Evolutionary conservation across 2,329 filamentous ascomycete species (phyloP), one percentile per base, ranked within the genome.

Genomic region (Furcasterigmium sp.): DNA sequence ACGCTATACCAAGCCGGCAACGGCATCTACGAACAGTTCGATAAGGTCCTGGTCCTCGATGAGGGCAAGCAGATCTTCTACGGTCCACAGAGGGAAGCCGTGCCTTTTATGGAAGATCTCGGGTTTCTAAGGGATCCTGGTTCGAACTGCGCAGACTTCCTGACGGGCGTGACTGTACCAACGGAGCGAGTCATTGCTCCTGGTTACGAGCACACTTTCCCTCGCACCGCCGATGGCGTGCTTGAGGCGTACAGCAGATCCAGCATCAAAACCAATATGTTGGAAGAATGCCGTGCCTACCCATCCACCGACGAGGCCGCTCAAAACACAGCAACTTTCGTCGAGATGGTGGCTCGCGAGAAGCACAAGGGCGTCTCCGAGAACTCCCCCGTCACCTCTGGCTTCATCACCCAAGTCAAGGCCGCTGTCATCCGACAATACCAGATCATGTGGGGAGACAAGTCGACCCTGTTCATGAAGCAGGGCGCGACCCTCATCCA

Each of bases 31-130:
- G 80, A 85, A 41, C 63, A 79, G 7, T 91, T 91, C 51, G 85
- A 91, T 62, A 89, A 89, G 56, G 80, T 78, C 0, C 72, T 81
- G 0, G 82, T 91, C 0, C 66, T 91, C 0, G 88, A 90, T 54
- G 82, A 89, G 54, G 87, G 87, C 1, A 74, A 82, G 0, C 76
- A 90, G 54, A 90, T 91, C 47, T 91, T 80, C 64, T 87, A 81
- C 43, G 84, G 85, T 13, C 69, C 68, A 3, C 73, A 75, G 0
- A 68, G 70, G 8, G 68, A 77, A 11, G 84, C 84, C 1, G 81
- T 74, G 48, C 60, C 69, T 13, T 87, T 83, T 58, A 87, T 88
- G 53, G 67, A 80, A 44, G 64, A 72, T 18, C 68, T 87, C 45
- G 84, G 85, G 0, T 88, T 85, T 52, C 67, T 76, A n/a, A n/a